Conservation (phyloP, 257 asterid species). For the Solanum etuberosum region DNA sequence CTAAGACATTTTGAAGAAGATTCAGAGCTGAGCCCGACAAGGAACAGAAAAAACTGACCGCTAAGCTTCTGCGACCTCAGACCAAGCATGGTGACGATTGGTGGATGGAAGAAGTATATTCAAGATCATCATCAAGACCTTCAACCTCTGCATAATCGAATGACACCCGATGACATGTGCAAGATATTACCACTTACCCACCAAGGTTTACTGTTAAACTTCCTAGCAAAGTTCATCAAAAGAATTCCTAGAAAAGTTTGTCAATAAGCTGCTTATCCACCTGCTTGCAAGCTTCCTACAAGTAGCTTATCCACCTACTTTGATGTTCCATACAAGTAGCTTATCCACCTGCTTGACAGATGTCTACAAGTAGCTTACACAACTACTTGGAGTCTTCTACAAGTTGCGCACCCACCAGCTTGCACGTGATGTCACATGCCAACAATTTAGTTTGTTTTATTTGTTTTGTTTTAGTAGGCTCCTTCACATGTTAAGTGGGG, state of each 20-base stretch:
- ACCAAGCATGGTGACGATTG: too few species aligned
- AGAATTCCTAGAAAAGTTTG: background rate
- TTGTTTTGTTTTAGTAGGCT: background rate
- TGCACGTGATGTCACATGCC: background rate
- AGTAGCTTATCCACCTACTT: background rate
- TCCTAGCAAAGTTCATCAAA: background rate
- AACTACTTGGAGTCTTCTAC: background rate
- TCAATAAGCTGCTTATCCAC: background rate
- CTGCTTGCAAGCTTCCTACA: background rate
- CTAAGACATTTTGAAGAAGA: background rate
- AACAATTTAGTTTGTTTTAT: too few species aligned
- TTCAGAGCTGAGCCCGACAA: background rate
- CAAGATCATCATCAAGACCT: too few species aligned
- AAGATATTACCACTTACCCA: background rate
- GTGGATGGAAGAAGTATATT: too few species aligned
- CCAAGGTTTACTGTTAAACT: background rate
- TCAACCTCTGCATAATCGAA: background rate
- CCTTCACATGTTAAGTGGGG: background rate
- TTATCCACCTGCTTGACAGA: background rate
- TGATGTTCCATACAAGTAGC: background rate
- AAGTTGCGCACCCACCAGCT: background rate
- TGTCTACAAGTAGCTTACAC: background rate
- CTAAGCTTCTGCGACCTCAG: background rate
- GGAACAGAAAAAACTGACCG: background rate
- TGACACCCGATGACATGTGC: background rate